Evolutionary conservation across 495 filamentous ascomycete species (phyloP).

Genomic region (Staphylotrichum longicolle): DNA sequence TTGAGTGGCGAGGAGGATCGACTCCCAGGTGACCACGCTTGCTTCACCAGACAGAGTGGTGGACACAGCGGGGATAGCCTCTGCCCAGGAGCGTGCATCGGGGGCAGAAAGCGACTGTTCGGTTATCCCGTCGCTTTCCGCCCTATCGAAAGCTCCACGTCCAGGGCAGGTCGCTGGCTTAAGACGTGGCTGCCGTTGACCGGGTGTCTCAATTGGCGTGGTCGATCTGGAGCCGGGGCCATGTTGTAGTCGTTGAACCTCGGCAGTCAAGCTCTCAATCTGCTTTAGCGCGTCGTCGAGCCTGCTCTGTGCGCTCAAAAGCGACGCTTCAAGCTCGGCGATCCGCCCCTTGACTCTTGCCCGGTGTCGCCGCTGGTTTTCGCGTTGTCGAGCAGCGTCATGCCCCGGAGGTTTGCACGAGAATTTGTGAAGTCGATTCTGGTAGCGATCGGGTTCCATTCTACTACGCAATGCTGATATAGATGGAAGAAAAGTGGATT

Average conservation of each 20-base stretch:
- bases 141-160: no score
- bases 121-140: no score
- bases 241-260: constrained; percentile 22
- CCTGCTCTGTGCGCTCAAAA: constrained; percentile 17
- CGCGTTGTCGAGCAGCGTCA: constrained; percentile 29
- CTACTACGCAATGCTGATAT: no score
- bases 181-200: no score
- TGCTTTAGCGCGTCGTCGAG: constrained; percentile 25
- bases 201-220: no score
- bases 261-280: constrained; percentile 24
- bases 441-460: not conserved
- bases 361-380: constrained; percentile 37
- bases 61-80: not conserved
- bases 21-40: no score
- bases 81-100: no score
- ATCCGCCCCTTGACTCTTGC: constrained; percentile 32
- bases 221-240: not conserved
- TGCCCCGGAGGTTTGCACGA: constrained; percentile 25
- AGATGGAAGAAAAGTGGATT: no score
- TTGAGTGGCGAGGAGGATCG: not conserved
- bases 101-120: not conserved
- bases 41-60: not conserved
- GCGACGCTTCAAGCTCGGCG: constrained; percentile 25
- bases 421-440: constrained; percentile 24
- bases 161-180: no score